A percentile compares a stretch with the other conserved stretches of the same genome.
Evolutionary conservation across 1,139 yeast species (phyloP).

Genomic region (Zygosaccharomyces sapae): DNA sequence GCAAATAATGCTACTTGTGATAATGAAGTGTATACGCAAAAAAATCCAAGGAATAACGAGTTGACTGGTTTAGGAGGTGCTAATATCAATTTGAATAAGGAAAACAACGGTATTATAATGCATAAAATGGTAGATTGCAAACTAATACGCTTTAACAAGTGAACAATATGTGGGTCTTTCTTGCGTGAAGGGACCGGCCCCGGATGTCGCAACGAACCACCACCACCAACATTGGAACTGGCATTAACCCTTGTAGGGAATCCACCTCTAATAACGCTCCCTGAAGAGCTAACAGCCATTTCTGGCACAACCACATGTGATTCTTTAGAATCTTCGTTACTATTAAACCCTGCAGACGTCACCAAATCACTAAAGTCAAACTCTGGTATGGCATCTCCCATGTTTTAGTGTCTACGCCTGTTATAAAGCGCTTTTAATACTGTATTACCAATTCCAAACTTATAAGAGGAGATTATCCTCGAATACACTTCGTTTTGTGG

Average conservation of each 20-base stretch:
- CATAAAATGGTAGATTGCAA: slow-evolving; percentile 23
- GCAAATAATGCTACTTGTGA: slow-evolving; percentile 46
- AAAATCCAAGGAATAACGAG: slow-evolving; percentile 33
- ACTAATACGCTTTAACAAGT: slow-evolving; percentile 26
- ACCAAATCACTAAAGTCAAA: slow-evolving; percentile 22
- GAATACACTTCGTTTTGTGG: neutral
- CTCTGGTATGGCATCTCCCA: slow-evolving; percentile 25
- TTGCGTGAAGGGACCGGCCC: slow-evolving; percentile 7
- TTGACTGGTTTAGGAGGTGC: slow-evolving; percentile 21
- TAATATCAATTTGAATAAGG: slow-evolving; percentile 18
- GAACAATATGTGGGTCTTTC: slow-evolving; percentile 27
- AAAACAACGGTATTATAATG: slow-evolving; percentile 25
- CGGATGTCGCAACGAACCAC: neutral
- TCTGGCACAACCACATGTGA: slow-evolving; percentile 11
- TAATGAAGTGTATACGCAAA: slow-evolving; percentile 40
- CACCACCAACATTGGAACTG: neutral
- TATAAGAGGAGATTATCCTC: neutral
- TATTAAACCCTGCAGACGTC: slow-evolving; percentile 4
- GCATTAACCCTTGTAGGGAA: neutral
- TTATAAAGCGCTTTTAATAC: neutral
- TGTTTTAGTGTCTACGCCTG: slow-evolving; percentile 3
- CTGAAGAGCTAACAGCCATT: slow-evolving; percentile 1
- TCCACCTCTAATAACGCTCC: neutral
- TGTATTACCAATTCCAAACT: neutral
- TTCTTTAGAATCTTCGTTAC: slow-evolving; percentile 8